Base-by-base conservation (phyloP, 2,329 filamentous ascomycete genomes). In the Ophiosphaerella korrae region DNA sequence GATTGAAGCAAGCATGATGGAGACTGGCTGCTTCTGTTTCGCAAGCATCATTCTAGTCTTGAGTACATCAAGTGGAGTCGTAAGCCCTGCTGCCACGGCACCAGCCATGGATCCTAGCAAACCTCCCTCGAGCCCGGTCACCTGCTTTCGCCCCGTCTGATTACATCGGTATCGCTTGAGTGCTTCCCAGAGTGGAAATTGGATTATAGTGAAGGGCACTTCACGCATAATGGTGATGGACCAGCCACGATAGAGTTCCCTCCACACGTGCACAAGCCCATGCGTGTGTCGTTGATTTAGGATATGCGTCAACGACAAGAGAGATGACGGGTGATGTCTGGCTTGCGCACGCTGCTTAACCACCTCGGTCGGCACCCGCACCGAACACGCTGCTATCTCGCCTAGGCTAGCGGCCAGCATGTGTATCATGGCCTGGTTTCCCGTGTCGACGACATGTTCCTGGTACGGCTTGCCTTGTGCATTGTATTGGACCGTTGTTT, bases 31-130 rank as follows among this genome's bases (percentile, higher is more conserved):
- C 62, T 79, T 84, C 78, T 87, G 84, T 66, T 85, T 82, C 12
- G 89, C 88, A 62, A 99, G 79, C 94, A 99, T 99, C 75, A 97
- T 88, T 58, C 94, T 81, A 58, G 94, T 99, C 84, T 99, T 99
- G 61, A 99, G 80, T 55, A 99, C 94, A 75, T 99, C 94, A 56
- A 99, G 77, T 34, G 94, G 94, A 45, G 94, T 99, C 21, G 94
- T 99, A 52, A 93, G 71, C 0, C 84, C 93, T 0, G 94, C 94
- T 0, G 94, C 92, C 34, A 97, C 81, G 1, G 88, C 92, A 1
- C 94, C 94, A 0, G 91, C 86, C 32, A 92, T 68, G 63, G 88
- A 92, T 0, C 94, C 94, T 73, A 94, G 93, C 36, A 94, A 64
- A 0, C 88, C 94, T 61, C 90, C 94, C 76, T 96, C 92, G 2